Evolutionary conservation across 2,329 filamentous ascomycete genomes (phyloP).

Genomic region (Seiridium unicorne): DNA sequence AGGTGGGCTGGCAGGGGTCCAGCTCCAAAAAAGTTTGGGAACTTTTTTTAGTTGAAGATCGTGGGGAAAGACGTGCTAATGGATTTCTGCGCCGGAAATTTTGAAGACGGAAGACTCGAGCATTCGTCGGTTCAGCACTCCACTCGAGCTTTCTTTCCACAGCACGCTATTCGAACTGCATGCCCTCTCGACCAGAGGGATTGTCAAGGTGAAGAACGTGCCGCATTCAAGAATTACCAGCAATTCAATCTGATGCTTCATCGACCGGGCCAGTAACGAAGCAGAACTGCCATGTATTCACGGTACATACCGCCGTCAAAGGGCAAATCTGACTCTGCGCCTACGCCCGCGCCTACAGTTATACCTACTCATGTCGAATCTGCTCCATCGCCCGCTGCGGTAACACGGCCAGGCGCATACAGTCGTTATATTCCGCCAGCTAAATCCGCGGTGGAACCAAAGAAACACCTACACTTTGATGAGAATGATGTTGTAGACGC

Average conservation of each 20-base stretch:
- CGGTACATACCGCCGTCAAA: conserved; percentile 35
- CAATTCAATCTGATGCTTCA: background rate
- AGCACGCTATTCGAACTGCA: background rate
- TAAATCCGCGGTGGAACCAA: conserved; percentile 19
- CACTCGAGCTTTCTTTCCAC: background rate
- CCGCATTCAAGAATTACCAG: no score
- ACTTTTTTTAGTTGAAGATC: conserved; percentile 7
- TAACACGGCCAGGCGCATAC: conserved; percentile 24
- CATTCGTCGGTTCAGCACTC: background rate
- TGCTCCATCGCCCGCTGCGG: background rate
- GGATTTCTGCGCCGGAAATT: background rate
- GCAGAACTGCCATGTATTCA: conserved; percentile 31
- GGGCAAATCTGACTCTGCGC: background rate
- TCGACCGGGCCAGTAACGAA: background rate
- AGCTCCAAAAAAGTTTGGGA: conserved; percentile 9
- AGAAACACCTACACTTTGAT: conserved; percentile 14
- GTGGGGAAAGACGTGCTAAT: background rate
- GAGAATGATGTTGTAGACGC: conserved; percentile 16
- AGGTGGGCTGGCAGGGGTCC: conserved; percentile 1
- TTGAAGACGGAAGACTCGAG: background rate
- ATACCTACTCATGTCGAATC: background rate
- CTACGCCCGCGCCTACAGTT: background rate
- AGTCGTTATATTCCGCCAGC: conserved; percentile 34
- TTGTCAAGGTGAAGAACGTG: no score
- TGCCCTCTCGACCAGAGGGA: no score